Conservation (phyloP, 2,329 filamentous ascomycete species). For the Lecanicillium sp. region DNA sequence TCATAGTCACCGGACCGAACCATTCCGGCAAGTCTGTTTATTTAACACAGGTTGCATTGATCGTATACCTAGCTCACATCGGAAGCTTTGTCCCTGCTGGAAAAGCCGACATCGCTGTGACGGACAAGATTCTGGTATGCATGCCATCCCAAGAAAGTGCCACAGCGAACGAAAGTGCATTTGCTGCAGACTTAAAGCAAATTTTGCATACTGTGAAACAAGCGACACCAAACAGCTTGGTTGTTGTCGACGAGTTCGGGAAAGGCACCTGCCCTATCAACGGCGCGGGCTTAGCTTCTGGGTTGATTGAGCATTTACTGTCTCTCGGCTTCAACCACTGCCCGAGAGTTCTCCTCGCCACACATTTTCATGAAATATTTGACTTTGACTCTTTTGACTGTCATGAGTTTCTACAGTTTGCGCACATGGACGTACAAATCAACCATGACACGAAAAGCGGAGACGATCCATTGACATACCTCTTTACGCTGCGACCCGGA, state of each 20-base stretch:
- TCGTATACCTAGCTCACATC: conserved; percentile 87
- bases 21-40: conserved; percentile 97
- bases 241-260: conserved; percentile 91
- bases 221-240: conserved; percentile 67
- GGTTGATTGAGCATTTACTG: conserved; percentile 52
- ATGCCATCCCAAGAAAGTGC: conserved; percentile 68
- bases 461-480: conserved; percentile 62
- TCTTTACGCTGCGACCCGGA: conserved; percentile 65
- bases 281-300: conserved; percentile 52
- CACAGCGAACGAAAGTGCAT: conserved; percentile 54
- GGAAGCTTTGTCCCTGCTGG: conserved; percentile 87
- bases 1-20: conserved; percentile 87
- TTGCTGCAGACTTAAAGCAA: conserved; percentile 79
- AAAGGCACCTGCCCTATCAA: conserved; percentile 56
- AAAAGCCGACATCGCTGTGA: conserved; percentile 71
- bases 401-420: conserved; percentile 49
- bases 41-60: conserved; percentile 85
- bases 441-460: conserved; percentile 43
- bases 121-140: conserved; percentile 86
- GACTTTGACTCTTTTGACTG: conserved; percentile 52
- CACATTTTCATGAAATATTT: conserved; percentile 67
- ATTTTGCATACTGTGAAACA: conserved; percentile 70
- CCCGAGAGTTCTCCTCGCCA: conserved; percentile 56
- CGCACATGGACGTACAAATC: conserved; percentile 65
- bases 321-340: conserved; percentile 32